phyloP scores from a whole-genome alignment of 345 rosid genomes.

The Brassica cretica region DNA sequence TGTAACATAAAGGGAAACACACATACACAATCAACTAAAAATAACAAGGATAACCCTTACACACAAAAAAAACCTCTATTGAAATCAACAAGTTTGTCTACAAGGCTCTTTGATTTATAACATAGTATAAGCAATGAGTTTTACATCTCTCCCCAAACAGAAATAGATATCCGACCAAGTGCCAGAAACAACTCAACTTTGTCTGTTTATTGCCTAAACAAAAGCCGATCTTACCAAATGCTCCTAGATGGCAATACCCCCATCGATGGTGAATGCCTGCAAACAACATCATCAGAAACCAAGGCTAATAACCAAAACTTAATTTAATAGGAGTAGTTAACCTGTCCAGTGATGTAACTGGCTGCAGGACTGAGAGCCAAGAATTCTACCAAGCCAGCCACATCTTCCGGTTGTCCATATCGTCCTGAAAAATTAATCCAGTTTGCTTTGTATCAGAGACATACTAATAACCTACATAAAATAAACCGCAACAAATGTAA shows the following conservation, averaged over 20 bases:
- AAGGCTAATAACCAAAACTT: neutral
- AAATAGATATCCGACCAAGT: slow-evolving; percentile 6
- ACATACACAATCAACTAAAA: neutral
- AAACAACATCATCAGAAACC: slow-evolving; percentile 4
- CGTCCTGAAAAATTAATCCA: slow-evolving; percentile 56
- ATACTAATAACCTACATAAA: neutral
- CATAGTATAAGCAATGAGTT: slow-evolving; percentile 16
- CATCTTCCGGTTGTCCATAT: slow-evolving; percentile 96
- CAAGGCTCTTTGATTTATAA: slow-evolving; percentile 25
- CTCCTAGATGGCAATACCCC: slow-evolving; percentile 86
- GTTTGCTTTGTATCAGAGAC: slow-evolving; percentile 19
- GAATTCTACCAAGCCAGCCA: slow-evolving; percentile 95
- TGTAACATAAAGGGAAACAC: neutral
- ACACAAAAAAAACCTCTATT: neutral
- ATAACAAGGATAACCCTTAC: neutral
- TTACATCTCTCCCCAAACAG: slow-evolving; percentile 10
- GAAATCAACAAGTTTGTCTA: neutral
- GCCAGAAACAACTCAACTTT: slow-evolving; percentile 3
- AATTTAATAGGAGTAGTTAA: slow-evolving; percentile 23
- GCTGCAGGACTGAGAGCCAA: slow-evolving; percentile 89
- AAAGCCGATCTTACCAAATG: neutral
- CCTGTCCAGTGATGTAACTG: slow-evolving; percentile 93
- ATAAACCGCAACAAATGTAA: neutral
- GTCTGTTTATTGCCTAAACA: neutral
- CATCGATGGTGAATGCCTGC: slow-evolving; percentile 90